Conservation (phyloP, 176 grass and related monocot genomes). For the Hsuehochloa calcarea region DNA sequence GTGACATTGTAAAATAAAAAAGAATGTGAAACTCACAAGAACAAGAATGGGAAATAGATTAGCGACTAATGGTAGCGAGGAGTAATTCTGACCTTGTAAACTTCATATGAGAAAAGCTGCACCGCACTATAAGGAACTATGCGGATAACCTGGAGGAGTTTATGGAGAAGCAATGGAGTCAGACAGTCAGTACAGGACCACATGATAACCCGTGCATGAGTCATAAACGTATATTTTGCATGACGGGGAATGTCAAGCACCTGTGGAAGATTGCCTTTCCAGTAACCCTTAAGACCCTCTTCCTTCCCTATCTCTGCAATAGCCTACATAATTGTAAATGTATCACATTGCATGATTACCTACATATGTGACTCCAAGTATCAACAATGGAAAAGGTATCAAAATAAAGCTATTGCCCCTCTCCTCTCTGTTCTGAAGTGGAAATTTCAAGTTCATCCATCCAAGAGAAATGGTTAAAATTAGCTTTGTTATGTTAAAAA, state of each 20-base stretch:
- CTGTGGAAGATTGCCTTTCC: conserved; percentile 99
- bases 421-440: background rate
- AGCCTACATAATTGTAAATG: conserved; percentile 47
- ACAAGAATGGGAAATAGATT: background rate
- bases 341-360: conserved; percentile 4
- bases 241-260: conserved; percentile 36
- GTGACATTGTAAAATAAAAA: conserved; percentile 23
- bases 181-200: conserved; percentile 28
- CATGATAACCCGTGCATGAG: background rate
- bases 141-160: conserved; percentile 72
- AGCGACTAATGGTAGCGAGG: background rate
- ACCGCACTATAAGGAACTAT: conserved; percentile 91
- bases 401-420: background rate
- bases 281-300: conserved; percentile 88
- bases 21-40: conserved; percentile 4
- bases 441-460: background rate
- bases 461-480: background rate
- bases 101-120: conserved; percentile 98
- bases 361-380: background rate
- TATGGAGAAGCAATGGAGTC: conserved; percentile 26
- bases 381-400: background rate
- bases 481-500: background rate
- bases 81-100: conserved; percentile 75
- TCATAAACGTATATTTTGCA: conserved; percentile 17
- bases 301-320: conserved; percentile 74